phyloP scores from a whole-genome alignment of 116 monocot species.

The Thalassia testudinum region DNA sequence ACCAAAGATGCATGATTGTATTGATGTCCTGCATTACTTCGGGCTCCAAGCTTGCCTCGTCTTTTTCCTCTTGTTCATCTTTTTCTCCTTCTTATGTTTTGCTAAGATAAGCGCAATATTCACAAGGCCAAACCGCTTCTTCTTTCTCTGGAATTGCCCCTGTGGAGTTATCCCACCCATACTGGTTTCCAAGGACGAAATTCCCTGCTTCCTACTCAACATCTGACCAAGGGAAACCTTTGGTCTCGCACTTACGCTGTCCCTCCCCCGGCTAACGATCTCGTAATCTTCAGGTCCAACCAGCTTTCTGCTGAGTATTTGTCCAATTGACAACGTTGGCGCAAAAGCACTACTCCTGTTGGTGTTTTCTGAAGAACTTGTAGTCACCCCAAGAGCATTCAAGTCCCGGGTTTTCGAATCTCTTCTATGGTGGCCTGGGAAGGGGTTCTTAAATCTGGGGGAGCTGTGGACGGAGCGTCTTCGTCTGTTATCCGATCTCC shows the following conservation, averaged over 20 bases:
- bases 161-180: constrained; percentile 10
- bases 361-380: constrained; percentile 4
- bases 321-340: constrained; percentile 69
- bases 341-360: constrained; percentile 4
- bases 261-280: not conserved
- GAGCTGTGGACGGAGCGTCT: constrained; percentile 35
- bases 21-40: not conserved
- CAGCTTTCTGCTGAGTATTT: constrained; percentile 85
- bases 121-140: constrained; percentile 60
- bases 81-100: constrained; percentile 16
- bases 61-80: constrained; percentile 31
- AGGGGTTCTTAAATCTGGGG: constrained; percentile 48
- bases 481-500: constrained; percentile 62
- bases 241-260: constrained; percentile 3
- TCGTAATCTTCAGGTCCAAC: constrained; percentile 33
- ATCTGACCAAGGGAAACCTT: constrained; percentile 65
- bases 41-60: constrained; percentile 13
- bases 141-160: constrained; percentile 23
- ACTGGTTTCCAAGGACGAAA: constrained; percentile 14
- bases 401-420: constrained; percentile 37
- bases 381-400: constrained; percentile 18
- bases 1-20: no score
- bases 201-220: constrained; percentile 27
- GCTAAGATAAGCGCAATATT: constrained; percentile 32
- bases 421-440: constrained; percentile 18